Evolutionary conservation across 352 stramenopile genomes (phyloP).

Genomic region (Phytophthora cajani): DNA sequence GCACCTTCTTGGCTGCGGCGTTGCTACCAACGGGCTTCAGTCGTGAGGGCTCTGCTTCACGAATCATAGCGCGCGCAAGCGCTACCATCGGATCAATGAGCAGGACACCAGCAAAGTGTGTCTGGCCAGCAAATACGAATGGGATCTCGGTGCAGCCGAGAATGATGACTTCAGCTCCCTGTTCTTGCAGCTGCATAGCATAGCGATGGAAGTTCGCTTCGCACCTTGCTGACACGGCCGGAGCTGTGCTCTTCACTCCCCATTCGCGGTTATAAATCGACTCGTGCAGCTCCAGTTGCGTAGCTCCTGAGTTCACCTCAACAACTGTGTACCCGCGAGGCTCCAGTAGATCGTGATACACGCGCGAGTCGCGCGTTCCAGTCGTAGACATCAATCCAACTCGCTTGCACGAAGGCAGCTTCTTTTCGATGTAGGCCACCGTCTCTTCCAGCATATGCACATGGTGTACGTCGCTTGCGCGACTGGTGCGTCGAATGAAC

Average conservation of each 20-base stretch:
- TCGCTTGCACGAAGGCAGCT: conserved; percentile 50
- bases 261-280: conserved; percentile 77
- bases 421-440: conserved; percentile 57
- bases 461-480: conserved; percentile 31
- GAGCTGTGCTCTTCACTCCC: conserved; percentile 80
- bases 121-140: conserved; percentile 68
- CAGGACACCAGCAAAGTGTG: conserved; percentile 43
- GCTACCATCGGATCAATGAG: conserved; percentile 82
- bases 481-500: conserved; percentile 57
- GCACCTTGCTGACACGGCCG: conserved; percentile 54
- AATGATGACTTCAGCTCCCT: conserved; percentile 70
- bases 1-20: conserved; percentile 7
- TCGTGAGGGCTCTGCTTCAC: conserved; percentile 55
- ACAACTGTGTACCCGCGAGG: conserved; percentile 63
- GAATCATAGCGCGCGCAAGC: conserved; percentile 76
- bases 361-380: conserved; percentile 61
- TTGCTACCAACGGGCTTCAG: conserved; percentile 41
- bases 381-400: conserved; percentile 78
- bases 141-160: conserved; percentile 84
- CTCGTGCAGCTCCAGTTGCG: conserved; percentile 73
- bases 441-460: conserved; percentile 83
- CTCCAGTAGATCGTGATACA: conserved; percentile 77
- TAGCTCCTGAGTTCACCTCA: conserved; percentile 46
- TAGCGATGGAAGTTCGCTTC: conserved; percentile 73
- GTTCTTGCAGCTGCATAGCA: conserved; percentile 45